Conservation (phyloP, 2,329 filamentous ascomycete genomes). For the Colletotrichum sp. region DNA sequence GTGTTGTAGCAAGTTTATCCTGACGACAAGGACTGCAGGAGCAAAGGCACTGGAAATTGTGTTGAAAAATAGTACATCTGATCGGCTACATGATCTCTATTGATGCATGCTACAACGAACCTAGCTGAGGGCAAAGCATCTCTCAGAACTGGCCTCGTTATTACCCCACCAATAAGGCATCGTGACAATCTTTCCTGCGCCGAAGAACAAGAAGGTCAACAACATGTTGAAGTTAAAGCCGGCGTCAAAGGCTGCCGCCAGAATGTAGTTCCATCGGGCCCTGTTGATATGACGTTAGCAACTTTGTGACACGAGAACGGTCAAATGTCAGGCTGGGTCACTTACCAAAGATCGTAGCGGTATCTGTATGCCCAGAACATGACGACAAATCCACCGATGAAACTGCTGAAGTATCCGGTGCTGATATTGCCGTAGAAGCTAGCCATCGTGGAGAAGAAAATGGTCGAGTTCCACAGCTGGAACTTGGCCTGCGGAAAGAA, state of each 20-base stretch:
- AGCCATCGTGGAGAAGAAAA: conserved; percentile 61
- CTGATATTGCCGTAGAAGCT: conserved; percentile 67
- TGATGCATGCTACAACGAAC: not conserved
- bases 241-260: conserved; percentile 66
- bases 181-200: conserved; percentile 53
- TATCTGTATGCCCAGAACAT: conserved; percentile 64
- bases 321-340: not conserved
- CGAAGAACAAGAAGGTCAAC: conserved; percentile 65
- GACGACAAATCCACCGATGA: conserved; percentile 64
- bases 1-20: not conserved
- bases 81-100: not conserved
- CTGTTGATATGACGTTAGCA: not conserved
- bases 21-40: not conserved
- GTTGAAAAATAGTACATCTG: not conserved
- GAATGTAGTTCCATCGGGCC: conserved; percentile 63
- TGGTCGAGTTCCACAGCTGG: conserved; percentile 65
- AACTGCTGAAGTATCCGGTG: conserved; percentile 61
- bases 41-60: not conserved
- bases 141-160: conserved; percentile 56
- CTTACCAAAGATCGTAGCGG: conserved; percentile 57
- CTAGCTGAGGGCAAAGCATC: conserved; percentile 58
- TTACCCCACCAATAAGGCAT: conserved; percentile 73
- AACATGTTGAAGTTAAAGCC: conserved; percentile 68
- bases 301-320: not conserved
- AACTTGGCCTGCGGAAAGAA: conserved; percentile 58